phyloP scores from a whole-genome alignment of 352 stramenopile genomes.

The Hyaloperonospora arabidopsidis region DNA sequence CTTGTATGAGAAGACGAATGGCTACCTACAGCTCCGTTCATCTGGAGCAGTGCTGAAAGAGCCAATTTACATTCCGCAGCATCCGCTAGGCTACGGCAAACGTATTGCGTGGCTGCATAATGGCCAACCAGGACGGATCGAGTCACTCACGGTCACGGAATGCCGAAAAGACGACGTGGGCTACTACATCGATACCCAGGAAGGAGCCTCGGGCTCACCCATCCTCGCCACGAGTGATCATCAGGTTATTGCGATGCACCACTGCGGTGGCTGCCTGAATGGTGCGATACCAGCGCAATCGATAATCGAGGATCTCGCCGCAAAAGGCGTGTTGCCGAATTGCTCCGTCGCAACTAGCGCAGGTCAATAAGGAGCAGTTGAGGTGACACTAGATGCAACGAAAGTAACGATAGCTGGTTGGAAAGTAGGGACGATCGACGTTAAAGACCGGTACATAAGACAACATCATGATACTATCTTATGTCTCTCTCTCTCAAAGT shows the following conservation, averaged over 20 bases:
- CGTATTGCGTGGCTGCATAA: constrained; percentile 46
- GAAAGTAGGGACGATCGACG: too few species aligned
- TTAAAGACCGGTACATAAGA: too few species aligned
- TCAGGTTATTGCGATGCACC: constrained; percentile 63
- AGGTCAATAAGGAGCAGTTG: too few species aligned
- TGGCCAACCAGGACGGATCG: constrained; percentile 26
- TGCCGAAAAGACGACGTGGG: constrained; percentile 49
- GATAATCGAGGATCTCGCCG: constrained; percentile 39
- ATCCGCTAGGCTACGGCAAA: constrained; percentile 53
- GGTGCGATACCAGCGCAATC: constrained; percentile 43
- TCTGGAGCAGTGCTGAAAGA: constrained; percentile 39
- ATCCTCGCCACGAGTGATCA: constrained; percentile 50
- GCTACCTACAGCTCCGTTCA: constrained; percentile 55
- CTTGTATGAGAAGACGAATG: constrained; percentile 32
- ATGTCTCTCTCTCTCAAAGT: too few species aligned
- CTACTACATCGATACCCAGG: constrained; percentile 73
- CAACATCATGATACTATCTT: too few species aligned
- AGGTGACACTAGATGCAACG: too few species aligned
- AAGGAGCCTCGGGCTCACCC: constrained; percentile 60
- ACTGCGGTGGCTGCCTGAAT: constrained; percentile 71
- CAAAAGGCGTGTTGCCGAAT: constrained; percentile 31
- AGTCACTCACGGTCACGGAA: constrained; percentile 29
- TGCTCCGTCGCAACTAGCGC: constrained; percentile 23
- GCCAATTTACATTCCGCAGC: constrained; percentile 66
- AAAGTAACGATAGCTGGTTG: too few species aligned